These are phyloP conservation scores for Puya raimondii DNA, from an alignment of 176 grass and related monocot species.

Conservation along the genomic window DNA sequence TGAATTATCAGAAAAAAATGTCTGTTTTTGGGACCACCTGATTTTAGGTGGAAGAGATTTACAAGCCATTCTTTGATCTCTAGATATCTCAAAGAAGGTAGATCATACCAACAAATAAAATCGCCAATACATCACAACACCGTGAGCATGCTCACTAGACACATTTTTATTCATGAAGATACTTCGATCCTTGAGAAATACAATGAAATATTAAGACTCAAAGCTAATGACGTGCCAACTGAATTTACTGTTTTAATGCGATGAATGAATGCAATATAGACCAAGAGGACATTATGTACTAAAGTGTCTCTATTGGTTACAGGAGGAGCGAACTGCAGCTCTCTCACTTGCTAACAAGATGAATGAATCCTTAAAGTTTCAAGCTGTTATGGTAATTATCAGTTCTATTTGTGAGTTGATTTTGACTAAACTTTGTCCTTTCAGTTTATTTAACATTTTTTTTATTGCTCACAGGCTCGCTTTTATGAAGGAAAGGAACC, in stretches of 20 bases:
- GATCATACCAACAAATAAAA: no score
- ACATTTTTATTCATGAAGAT: no score
- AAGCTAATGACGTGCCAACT: background rate
- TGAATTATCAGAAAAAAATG: no score
- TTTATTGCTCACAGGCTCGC: slow-evolving; percentile 40
- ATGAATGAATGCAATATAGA: background rate
- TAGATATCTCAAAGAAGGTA: no score
- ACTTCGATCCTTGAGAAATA: no score
- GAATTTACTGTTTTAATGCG: background rate
- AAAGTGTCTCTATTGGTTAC: slow-evolving; percentile 6
- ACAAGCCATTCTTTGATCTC: no score
- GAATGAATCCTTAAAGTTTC: slow-evolving; percentile 83
- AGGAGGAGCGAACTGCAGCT: slow-evolving; percentile 80
- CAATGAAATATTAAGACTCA: no score
- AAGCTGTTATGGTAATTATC: slow-evolving; percentile 72
- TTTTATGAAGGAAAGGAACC: slow-evolving; percentile 99
- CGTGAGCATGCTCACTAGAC: no score
- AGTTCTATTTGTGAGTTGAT: background rate
- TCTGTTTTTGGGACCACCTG: no score
- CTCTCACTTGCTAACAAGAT: slow-evolving; percentile 70
- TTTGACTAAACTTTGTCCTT: slow-evolving; percentile 1
- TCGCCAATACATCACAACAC: no score
- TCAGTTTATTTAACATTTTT: slow-evolving; percentile 4
- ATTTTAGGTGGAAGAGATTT: no score
- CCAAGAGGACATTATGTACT: background rate